Evolutionary conservation across 176 grass and related monocot species (phyloP).

Genomic region (sorghum (Sorghum bicolor)): DNA sequence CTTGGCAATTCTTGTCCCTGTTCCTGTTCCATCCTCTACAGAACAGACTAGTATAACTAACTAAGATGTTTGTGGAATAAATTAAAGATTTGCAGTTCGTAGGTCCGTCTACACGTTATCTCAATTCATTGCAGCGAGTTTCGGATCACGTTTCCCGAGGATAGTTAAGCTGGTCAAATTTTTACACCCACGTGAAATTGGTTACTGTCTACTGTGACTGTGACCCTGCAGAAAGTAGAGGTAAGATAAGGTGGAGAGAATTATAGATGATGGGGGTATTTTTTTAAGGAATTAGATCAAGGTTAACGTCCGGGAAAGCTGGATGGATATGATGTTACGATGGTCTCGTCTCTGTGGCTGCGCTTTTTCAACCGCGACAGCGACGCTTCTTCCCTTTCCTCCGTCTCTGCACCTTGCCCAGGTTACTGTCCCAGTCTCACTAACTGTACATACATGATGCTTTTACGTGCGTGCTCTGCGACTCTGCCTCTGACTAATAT

Average conservation of each 20-base stretch:
- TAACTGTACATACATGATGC: background rate
- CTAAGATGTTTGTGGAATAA: no score
- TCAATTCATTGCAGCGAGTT: background rate
- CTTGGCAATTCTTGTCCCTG: background rate
- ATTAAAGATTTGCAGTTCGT: no score
- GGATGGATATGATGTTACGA: background rate
- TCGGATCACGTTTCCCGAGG: background rate
- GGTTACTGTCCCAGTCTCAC: background rate
- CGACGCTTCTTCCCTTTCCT: background rate
- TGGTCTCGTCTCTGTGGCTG: background rate
- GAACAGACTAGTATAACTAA: background rate
- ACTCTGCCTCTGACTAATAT: background rate
- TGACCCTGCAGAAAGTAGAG: background rate
- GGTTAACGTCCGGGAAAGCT: constrained; percentile 4
- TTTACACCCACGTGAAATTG: background rate
- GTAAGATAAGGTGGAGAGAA: no score
- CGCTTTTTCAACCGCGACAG: constrained; percentile 32
- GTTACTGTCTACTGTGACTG: background rate
- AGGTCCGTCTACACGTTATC: background rate
- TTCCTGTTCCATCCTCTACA: background rate
- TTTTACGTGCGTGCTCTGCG: background rate
- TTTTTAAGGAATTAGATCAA: no score
- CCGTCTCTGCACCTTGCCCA: background rate
- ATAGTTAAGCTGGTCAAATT: background rate
- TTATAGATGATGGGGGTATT: background rate